Percentiles rank a stretch among this genome's conserved stretches.
Conservation (phyloP, 495 filamentous ascomycete species). For the Bacidia gigantensis region DNA sequence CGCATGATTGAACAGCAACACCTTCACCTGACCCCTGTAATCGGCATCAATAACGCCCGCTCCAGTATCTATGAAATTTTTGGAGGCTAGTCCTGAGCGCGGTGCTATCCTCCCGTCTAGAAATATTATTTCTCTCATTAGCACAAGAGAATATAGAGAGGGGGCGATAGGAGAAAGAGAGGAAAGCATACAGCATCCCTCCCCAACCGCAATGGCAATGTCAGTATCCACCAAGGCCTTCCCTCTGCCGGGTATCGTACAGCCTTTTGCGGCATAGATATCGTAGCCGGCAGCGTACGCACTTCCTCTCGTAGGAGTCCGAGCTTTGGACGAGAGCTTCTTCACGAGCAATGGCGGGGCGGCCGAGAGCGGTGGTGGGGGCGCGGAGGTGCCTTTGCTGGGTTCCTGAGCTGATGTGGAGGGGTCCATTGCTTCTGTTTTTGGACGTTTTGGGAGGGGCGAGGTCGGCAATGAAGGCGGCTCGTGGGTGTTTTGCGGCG, state of each 20-base stretch:
- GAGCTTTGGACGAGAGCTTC: conserved; percentile 61
- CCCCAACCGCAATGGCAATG: conserved; percentile 75
- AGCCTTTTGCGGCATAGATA: conserved; percentile 61
- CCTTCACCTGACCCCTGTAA: conserved; percentile 86
- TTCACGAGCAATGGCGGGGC: conserved; percentile 62
- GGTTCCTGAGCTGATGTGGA: conserved; percentile 19
- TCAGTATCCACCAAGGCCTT: conserved; percentile 83
- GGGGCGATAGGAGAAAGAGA: background rate
- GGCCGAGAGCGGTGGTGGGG: conserved; percentile 22
- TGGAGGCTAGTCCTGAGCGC: conserved; percentile 77
- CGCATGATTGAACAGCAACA: conserved; percentile 83
- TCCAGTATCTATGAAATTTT: conserved; percentile 88
- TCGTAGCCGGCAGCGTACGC: conserved; percentile 90
- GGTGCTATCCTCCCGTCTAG: conserved; percentile 85
- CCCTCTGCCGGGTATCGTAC: conserved; percentile 64
- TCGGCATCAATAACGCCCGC: conserved; percentile 97
- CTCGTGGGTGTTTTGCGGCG: conserved; percentile 5
- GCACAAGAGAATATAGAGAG: background rate
- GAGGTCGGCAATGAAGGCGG: conserved; percentile 44
- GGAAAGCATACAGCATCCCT: conserved; percentile 59
- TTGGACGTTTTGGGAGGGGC: conserved; percentile 52
- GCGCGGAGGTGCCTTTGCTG: conserved; percentile 10
- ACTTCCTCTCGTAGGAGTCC: conserved; percentile 73
- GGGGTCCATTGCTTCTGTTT: conserved; percentile 26
- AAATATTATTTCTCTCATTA: background rate